Percentiles rank a stretch among this genome's conserved stretches.
phyloP scores from a whole-genome alignment of 2,329 filamentous ascomycete species.

The Diaporthe citri region DNA sequence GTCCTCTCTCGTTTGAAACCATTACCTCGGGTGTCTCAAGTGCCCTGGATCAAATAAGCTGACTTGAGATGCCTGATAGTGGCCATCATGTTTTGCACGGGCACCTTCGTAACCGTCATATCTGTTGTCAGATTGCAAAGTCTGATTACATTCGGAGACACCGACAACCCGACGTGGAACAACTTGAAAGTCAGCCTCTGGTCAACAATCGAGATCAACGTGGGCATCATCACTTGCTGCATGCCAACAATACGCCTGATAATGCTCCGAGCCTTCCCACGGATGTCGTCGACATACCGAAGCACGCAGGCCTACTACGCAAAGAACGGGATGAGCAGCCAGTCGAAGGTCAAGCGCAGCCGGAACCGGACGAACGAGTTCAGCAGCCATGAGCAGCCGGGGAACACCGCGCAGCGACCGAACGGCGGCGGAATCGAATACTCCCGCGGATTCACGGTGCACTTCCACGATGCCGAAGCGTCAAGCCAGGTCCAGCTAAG shows the following conservation, averaged over 20 bases:
- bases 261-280: conserved; percentile 47
- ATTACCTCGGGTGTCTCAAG: not conserved
- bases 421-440: conserved; percentile 37
- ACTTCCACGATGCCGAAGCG: conserved; percentile 41
- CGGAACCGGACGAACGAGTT: conserved; percentile 17
- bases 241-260: conserved; percentile 49
- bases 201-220: conserved; percentile 52
- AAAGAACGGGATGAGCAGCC: conserved; percentile 22
- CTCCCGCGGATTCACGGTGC: conserved; percentile 40
- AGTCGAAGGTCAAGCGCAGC: conserved; percentile 8
- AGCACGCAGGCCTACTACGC: conserved; percentile 30
- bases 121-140: conserved; percentile 49
- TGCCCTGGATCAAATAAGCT: not conserved
- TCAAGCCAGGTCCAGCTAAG: conserved; percentile 42
- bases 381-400: conserved; percentile 3
- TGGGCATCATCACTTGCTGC: conserved; percentile 52
- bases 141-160: conserved; percentile 48
- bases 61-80: not conserved
- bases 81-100: conserved; percentile 61
- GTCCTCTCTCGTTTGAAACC: not conserved
- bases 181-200: conserved; percentile 48
- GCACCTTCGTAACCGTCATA: conserved; percentile 54
- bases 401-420: not conserved
- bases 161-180: conserved; percentile 49
- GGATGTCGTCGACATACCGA: conserved; percentile 33